Evolutionary conservation across 192 early-diverging fungal genomes (phyloP).

Genomic region (Dimargaris cristalligena): DNA sequence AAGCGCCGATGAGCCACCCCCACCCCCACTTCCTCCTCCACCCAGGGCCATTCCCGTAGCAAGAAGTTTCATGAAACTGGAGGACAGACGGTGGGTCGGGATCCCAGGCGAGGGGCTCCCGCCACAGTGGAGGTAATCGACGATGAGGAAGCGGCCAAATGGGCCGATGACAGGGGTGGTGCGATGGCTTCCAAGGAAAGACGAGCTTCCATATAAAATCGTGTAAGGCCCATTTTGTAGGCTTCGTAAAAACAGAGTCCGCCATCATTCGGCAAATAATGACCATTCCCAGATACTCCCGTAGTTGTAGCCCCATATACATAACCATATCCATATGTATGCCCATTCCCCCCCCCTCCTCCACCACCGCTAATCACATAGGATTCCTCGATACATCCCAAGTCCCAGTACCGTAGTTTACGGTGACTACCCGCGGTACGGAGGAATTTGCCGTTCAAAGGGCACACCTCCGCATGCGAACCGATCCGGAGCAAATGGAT

Average conservation of each 20-base stretch:
- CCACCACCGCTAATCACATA: constrained; percentile 43
- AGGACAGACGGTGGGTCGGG: not conserved
- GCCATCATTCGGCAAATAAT: not conserved
- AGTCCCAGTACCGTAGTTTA: constrained; percentile 77
- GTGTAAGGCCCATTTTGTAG: not conserved
- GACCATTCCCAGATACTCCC: not conserved
- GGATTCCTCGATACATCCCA: constrained; percentile 45
- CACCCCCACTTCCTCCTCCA: too few species aligned
- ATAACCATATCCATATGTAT: too few species aligned
- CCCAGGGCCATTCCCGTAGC: too few species aligned
- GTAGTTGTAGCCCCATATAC: not conserved
- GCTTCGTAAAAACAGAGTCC: not conserved
- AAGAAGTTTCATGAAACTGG: too few species aligned
- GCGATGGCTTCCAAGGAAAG: too few species aligned
- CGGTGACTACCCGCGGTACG: constrained; percentile 67
- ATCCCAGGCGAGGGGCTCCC: not conserved
- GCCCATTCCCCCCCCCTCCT: not conserved
- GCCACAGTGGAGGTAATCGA: too few species aligned
- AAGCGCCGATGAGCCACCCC: too few species aligned
- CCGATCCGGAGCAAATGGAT: constrained; percentile 56
- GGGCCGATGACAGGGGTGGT: too few species aligned
- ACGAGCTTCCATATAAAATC: too few species aligned
- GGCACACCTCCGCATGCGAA: constrained; percentile 23
- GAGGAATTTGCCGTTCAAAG: constrained; percentile 40
- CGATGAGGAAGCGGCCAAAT: too few species aligned